A percentile compares a stretch with the other conserved stretches of the same genome.
Evolutionary conservation across 768 basidiomycete genomes (phyloP).

Genomic region (Crassisporium funariophilum): DNA sequence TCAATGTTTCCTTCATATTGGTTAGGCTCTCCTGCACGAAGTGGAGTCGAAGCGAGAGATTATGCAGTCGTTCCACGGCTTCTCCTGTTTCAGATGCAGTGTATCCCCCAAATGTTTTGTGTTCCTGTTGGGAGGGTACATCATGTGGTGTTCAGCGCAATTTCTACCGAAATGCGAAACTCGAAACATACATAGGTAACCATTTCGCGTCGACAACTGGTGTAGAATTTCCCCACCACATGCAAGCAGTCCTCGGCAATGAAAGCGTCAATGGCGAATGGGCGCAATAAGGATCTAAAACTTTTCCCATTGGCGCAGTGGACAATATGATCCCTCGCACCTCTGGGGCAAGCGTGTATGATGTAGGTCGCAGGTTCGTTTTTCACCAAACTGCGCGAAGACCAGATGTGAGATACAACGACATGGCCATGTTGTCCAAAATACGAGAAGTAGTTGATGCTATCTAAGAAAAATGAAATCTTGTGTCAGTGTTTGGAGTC

Average conservation of each 20-base stretch:
- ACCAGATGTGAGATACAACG: neutral
- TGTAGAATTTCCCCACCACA: neutral
- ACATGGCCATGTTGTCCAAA: neutral
- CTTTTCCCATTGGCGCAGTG: neutral
- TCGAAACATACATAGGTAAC: neutral
- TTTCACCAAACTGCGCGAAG: neutral
- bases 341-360: neutral
- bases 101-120: too few species aligned
- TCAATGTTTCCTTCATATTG: too few species aligned
- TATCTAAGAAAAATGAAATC: too few species aligned
- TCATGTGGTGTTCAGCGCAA: too few species aligned
- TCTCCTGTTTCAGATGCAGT: too few species aligned
- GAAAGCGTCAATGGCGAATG: neutral
- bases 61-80: too few species aligned
- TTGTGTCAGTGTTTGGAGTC: too few species aligned
- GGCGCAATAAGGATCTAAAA: neutral
- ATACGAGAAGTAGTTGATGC: too few species aligned
- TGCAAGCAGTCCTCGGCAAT: neutral
- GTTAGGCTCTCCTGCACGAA: too few species aligned
- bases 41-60: too few species aligned
- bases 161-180: neutral
- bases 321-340: neutral
- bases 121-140: too few species aligned
- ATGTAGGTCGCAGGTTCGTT: neutral
- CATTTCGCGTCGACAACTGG: neutral